These are phyloP conservation scores for Cocos nucifera DNA, from an alignment of 176 grass and related monocot species.

Conservation along the genomic window DNA sequence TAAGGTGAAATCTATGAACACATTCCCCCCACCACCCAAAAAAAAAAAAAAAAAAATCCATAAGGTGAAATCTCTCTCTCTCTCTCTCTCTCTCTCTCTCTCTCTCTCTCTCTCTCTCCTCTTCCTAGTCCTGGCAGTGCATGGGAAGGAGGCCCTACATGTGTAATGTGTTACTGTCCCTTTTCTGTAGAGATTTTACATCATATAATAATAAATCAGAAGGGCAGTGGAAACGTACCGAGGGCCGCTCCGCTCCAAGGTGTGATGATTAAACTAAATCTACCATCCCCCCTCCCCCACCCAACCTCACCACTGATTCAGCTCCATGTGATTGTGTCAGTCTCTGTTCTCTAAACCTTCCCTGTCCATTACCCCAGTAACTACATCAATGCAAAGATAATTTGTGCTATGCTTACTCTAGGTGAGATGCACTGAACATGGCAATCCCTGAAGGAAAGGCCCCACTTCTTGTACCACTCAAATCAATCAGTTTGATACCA, in stretches of 20 bases:
- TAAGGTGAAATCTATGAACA: too few relatives aligned
- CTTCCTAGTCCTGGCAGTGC: background rate
- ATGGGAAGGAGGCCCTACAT: background rate
- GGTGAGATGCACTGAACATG: background rate
- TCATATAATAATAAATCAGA: slow-evolving; percentile 21
- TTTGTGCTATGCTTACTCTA: background rate
- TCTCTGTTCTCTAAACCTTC: background rate
- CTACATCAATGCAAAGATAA: slow-evolving; percentile 25
- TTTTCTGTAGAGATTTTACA: slow-evolving; percentile 19
- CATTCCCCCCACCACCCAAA: background rate
- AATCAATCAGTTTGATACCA: too few relatives aligned
- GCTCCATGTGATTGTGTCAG: background rate
- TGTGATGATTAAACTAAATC: background rate
- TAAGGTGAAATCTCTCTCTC: too few relatives aligned
- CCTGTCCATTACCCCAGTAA: too few relatives aligned
- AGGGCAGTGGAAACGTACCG: background rate
- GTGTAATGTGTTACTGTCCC: slow-evolving; percentile 3
- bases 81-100: too few relatives aligned
- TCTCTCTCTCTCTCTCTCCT: too few relatives aligned
- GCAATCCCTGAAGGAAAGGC: background rate
- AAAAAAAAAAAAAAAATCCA: too few relatives aligned
- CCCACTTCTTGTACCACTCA: too few relatives aligned
- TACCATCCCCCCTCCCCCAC: background rate
- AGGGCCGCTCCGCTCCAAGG: background rate
- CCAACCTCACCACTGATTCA: background rate